Evolutionary conservation across 371 early-diverging fungal genomes (phyloP), one percentile per base, ranked within the genome.

Genomic region (Rhizomucor pusillus): DNA sequence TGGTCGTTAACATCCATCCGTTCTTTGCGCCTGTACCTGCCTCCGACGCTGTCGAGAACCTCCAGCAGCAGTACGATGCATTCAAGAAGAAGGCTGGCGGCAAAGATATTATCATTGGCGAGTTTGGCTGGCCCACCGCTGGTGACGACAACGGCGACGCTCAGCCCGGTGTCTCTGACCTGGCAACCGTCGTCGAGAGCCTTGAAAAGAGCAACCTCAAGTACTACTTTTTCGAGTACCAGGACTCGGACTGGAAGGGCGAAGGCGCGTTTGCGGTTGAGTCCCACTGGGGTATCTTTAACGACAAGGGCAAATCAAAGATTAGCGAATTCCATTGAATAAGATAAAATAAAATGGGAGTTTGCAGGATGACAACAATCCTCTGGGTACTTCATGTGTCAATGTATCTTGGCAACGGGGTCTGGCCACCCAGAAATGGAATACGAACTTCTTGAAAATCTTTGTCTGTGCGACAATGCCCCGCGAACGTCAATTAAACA

Each of bases 51-150:
- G 67, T 66, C 2, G 36, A 47, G 20, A 67, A 66, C 19, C 37
- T 77, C 14, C 48, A 52, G 1, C 7, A 53, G 24, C 77, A 80
- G 52, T 69, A 73, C 46, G 61, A 75, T 16, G 54, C 59, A 23
- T 59, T 86, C 50, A 59, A 78, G 54, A 60, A 60, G 23, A 46
- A 67, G 29, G 73, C 81, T 18, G 57, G 63, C 7, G 57, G 57
- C 35, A 83, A 85, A 50, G 52, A 63, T 16, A 70, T 85, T 6
- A 63, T 72, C 23, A 65, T 85, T 20, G 79, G 83, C 49, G 86
- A 87, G 66, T 75, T 80, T 50, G 87, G 87, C 59, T 87, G 86
- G 86, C 87, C 87, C 41, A 71, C 76, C 44, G 68, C 62, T 18
- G 87, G 87, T n/a, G 65, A 66, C 47, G 46, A 69, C 45, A 63